Evolutionary conservation across 495 filamentous ascomycete species (phyloP).

Genomic region (Elasticomyces elasticus): DNA sequence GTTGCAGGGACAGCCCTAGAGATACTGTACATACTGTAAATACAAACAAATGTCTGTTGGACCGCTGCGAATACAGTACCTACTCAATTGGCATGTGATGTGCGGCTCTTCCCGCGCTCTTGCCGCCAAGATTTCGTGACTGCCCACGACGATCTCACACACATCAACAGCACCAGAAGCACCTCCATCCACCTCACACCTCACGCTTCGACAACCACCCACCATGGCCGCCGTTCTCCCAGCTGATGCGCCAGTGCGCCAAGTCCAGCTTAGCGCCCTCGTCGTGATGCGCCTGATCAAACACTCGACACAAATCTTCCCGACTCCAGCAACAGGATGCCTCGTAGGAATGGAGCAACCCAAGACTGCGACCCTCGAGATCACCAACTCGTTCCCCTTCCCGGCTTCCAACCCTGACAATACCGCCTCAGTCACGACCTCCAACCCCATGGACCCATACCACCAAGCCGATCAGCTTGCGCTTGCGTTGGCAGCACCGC

Average conservation of each 20-base stretch:
- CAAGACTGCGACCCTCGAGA: slow-evolving; percentile 65
- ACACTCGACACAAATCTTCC: slow-evolving; percentile 78
- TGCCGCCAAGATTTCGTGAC: too few species aligned
- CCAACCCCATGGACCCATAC: slow-evolving; percentile 63
- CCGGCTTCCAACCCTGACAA: slow-evolving; percentile 46
- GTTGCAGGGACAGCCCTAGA: too few species aligned
- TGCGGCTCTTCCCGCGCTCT: too few species aligned
- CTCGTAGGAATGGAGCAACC: slow-evolving; percentile 86
- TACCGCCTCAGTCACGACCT: slow-evolving; percentile 29
- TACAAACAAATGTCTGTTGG: too few species aligned
- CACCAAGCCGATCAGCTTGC: slow-evolving; percentile 47
- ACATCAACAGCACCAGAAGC: neutral
- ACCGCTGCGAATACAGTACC: too few species aligned
- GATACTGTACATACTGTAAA: too few species aligned
- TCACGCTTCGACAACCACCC: neutral
- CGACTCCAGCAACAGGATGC: slow-evolving; percentile 78
- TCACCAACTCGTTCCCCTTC: slow-evolving; percentile 94
- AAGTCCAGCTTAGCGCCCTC: slow-evolving; percentile 78
- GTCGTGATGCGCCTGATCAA: slow-evolving; percentile 96
- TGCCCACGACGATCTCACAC: neutral
- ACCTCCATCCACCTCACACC: neutral
- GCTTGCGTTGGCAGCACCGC: slow-evolving; percentile 76
- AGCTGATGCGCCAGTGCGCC: slow-evolving; percentile 20
- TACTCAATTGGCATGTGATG: too few species aligned
- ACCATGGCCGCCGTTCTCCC: slow-evolving; percentile 12